These are phyloP conservation scores for Phycomyces nitens DNA, from an alignment of 192 early-diverging fungal species.

Conservation along the genomic window DNA sequence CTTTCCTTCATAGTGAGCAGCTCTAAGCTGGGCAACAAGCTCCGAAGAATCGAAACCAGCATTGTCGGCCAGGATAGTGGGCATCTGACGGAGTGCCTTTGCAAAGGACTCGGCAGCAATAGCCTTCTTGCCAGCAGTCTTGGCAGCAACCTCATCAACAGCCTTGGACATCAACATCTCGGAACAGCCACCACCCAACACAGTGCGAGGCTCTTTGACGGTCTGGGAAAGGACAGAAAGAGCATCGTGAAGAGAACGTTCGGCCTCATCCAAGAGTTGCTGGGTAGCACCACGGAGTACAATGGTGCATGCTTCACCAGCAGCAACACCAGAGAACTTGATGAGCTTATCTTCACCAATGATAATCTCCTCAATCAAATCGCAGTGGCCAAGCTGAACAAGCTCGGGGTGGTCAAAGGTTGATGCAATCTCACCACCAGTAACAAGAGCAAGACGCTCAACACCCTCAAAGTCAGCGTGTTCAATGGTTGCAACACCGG, in stretches of 20 bases:
- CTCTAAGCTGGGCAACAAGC: slow-evolving; percentile 88
- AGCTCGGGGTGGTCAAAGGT: slow-evolving; percentile 98
- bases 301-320: slow-evolving; percentile 97
- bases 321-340: slow-evolving; percentile 94
- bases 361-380: slow-evolving; percentile 96
- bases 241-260: slow-evolving; percentile 96
- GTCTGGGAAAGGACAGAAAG: slow-evolving; percentile 94
- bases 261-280: slow-evolving; percentile 95
- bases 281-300: slow-evolving; percentile 93
- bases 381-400: slow-evolving; percentile 91
- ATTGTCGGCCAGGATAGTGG: slow-evolving; percentile 96
- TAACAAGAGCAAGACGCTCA: slow-evolving; percentile 94
- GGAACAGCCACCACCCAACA: slow-evolving; percentile 92
- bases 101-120: slow-evolving; percentile 96
- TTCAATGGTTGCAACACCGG: slow-evolving; percentile 94
- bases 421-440: slow-evolving; percentile 97
- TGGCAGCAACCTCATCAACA: slow-evolving; percentile 89
- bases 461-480: slow-evolving; percentile 99
- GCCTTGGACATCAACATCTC: slow-evolving; percentile 98
- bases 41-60: slow-evolving; percentile 95
- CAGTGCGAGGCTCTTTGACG: slow-evolving; percentile 88
- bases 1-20: slow-evolving; percentile 88
- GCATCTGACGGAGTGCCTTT: slow-evolving; percentile 90
- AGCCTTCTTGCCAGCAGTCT: slow-evolving; percentile 91
- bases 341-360: slow-evolving; percentile 98